Evolutionary conservation across 192 early-diverging fungal genomes (phyloP), one percentile per base, ranked within the genome.

Genomic region (Linnemannia hyalina): DNA sequence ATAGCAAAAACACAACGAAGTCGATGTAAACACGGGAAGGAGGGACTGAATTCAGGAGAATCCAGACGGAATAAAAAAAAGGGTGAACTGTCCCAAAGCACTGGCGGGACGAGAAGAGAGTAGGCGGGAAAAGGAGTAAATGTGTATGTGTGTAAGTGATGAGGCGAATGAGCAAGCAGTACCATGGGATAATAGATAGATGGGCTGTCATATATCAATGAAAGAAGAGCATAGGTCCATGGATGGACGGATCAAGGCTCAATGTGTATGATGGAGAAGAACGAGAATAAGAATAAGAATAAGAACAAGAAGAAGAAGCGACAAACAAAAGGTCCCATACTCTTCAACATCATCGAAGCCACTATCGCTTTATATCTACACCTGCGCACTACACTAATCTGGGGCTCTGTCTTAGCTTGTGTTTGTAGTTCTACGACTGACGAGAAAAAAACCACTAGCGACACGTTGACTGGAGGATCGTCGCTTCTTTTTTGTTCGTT

Each of bases 11-110:
- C 47, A 22, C 47, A 22, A 22, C 18, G 20, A 22, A 16, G 49
- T 52, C 49, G 20, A 18, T 26, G 60, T 9, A 65, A 65, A 65
- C 10, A 65, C 60, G 60, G 60, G 55, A 57, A 29, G 60, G 55
- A 57, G 60, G 60, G 60, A 65, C 13, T 15, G 60, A 32, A 65
- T 65, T 65, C 60, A 65, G 60, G 60, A 65, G 60, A 29, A 65
- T 65, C 29, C 60, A 65, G 60, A 65, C 60, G 60, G 60, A 65
- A 65, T 65, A 65, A 65, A 65, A 65, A 26, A 65, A 65, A 65
- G 60, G 60, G 60, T 65, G 60, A 60, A n/a, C 23, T 26, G 55
- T 60, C 55, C 55, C 55, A 60, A 60, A 60, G 55, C 55, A 60
- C 22, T 23, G 55, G 26, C 60, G 60, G 60, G 60, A 65, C 11